Percentiles rank a stretch among this genome's conserved stretches.
Evolutionary conservation across 1,284 basidiomycete species (phyloP).

Genomic region (Leucocoprinus gongylophorus): DNA sequence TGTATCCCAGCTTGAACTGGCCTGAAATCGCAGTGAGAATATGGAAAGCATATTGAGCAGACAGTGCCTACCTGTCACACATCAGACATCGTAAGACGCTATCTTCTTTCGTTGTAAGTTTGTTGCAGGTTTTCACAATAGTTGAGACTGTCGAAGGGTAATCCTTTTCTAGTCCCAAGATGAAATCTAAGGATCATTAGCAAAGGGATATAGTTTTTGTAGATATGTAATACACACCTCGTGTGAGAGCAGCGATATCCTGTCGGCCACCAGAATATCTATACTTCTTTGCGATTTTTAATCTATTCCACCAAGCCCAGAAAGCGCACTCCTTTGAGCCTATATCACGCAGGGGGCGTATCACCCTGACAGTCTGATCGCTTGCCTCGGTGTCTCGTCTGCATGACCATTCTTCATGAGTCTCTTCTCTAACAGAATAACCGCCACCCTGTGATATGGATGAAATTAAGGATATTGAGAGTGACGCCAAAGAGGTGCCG

Average conservation of each 20-base stretch:
- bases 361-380: conserved; percentile 40
- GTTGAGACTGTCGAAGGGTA: conserved; percentile 89
- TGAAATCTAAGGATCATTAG: conserved; percentile 54
- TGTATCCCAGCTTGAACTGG: conserved; percentile 63
- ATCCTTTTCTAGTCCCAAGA: conserved; percentile 71
- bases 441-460: conserved; percentile 77
- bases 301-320: conserved; percentile 67
- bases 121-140: conserved; percentile 77
- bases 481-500: conserved; percentile 76
- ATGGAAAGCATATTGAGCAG: neutral
- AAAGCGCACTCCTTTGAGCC: conserved; percentile 77
- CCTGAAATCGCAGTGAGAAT: conserved; percentile 31
- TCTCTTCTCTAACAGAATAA: conserved; percentile 67
- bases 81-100: conserved; percentile 51
- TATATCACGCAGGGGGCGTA: conserved; percentile 70
- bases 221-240: conserved; percentile 41
- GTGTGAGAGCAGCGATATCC: conserved; percentile 65
- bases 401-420: conserved; percentile 55
- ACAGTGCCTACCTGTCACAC: conserved; percentile 58
- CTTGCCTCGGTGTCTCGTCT: conserved; percentile 7
- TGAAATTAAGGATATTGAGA: conserved; percentile 73
- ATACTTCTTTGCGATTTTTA: conserved; percentile 48
- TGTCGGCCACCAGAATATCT: conserved; percentile 43
- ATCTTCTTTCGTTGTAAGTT: conserved; percentile 66
- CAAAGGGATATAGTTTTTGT: neutral